Evolutionary conservation across 1,284 basidiomycete genomes (phyloP).

Genomic region (Ganoderma boninense): DNA sequence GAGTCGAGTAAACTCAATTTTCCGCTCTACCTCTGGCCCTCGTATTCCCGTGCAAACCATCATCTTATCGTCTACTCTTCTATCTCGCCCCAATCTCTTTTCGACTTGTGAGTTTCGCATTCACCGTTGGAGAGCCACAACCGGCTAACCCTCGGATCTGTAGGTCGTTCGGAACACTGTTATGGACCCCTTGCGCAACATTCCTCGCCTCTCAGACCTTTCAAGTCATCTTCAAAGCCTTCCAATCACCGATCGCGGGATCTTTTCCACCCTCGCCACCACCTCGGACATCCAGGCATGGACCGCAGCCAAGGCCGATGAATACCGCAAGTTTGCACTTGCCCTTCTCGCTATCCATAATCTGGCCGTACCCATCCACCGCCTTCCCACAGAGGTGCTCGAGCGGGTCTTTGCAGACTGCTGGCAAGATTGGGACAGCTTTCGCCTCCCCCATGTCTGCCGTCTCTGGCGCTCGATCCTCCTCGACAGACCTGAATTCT

Average conservation of each 20-base stretch:
- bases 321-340: slow-evolving; percentile 1
- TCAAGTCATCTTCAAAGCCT: background rate
- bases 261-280: background rate
- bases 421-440: background rate
- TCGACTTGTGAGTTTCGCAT: no score
- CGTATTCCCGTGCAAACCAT: no score
- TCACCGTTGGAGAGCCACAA: no score
- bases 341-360: slow-evolving; percentile 9
- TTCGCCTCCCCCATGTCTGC: slow-evolving; percentile 4
- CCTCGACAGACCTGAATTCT: background rate
- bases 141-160: no score
- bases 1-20: no score
- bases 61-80: no score
- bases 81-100: no score
- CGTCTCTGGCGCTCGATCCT: slow-evolving; percentile 4
- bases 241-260: background rate
- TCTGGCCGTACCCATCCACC: background rate
- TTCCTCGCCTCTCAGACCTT: background rate
- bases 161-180: no score
- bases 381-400: slow-evolving; percentile 9
- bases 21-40: no score
- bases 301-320: background rate
- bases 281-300: background rate
- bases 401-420: background rate
- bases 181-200: background rate